Percentiles rank a stretch among this genome's conserved stretches.
Evolutionary conservation across 441 rosid species (phyloP).

Genomic region (Erysimum pusillum): DNA sequence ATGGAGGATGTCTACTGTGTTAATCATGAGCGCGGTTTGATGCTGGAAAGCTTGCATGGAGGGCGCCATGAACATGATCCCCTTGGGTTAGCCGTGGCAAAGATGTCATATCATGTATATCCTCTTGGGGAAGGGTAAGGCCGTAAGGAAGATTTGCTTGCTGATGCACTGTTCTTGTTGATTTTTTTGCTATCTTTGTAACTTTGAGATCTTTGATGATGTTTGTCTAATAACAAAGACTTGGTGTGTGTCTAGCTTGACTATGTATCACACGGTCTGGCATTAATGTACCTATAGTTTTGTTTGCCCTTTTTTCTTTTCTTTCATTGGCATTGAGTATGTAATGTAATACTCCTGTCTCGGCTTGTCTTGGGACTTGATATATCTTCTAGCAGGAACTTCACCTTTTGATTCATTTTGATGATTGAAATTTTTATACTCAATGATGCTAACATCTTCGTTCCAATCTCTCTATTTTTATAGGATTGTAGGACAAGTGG

Average conservation of each 20-base stretch:
- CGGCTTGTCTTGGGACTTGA: slow-evolving; percentile 6
- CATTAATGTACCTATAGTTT: background rate
- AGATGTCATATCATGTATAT: slow-evolving; percentile 85
- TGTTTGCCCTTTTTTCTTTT: background rate
- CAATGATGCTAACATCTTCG: slow-evolving; percentile 11
- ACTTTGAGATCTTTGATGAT: slow-evolving; percentile 3
- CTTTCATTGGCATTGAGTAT: background rate
- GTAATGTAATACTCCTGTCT: slow-evolving; percentile 8
- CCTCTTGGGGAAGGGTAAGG: slow-evolving; percentile 94
- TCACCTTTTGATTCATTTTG: background rate
- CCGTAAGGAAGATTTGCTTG: slow-evolving; percentile 27
- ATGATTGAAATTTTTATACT: slow-evolving; percentile 5
- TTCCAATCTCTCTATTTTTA: slow-evolving; percentile 32
- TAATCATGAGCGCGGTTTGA: slow-evolving; percentile 49
- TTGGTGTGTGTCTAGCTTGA: background rate
- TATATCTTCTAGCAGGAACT: background rate
- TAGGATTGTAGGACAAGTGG: slow-evolving; percentile 91
- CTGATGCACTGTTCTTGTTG: slow-evolving; percentile 11
- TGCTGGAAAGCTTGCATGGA: slow-evolving; percentile 50
- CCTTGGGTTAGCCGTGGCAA: slow-evolving; percentile 83
- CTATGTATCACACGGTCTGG: background rate
- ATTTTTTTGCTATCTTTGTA: background rate
- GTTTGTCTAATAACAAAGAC: background rate
- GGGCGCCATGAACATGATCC: slow-evolving; percentile 51
- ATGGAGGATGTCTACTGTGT: slow-evolving; percentile 87